phyloP scores from a whole-genome alignment of 75 land plant genomes.

The Isoetes taiwanensis region DNA sequence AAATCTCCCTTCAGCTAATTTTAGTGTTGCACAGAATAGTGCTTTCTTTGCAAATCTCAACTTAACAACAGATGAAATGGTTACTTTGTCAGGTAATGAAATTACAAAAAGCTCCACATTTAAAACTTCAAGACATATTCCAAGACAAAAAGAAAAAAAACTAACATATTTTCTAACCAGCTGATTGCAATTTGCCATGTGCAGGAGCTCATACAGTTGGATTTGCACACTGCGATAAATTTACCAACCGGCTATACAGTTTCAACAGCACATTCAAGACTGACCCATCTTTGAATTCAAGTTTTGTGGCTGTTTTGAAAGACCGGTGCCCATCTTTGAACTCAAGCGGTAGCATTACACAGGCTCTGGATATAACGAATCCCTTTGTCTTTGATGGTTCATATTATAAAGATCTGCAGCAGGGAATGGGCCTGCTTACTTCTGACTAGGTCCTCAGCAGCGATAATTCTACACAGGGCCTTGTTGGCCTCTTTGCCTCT shows the following conservation, averaged over 20 bases:
- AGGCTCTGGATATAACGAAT: background rate
- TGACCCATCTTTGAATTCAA: slow-evolving; percentile 40
- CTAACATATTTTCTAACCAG: no score
- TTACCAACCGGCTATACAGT: slow-evolving; percentile 36
- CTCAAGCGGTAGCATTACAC: no score
- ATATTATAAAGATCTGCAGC: background rate
- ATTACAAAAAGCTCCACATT: no score
- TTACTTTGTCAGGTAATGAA: background rate
- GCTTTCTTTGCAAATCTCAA: background rate
- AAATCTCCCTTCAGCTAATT: background rate
- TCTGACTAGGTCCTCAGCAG: background rate
- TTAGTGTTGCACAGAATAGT: background rate
- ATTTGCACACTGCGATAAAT: slow-evolving; percentile 26
- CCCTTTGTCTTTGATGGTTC: background rate
- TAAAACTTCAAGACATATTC: no score
- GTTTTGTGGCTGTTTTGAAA: no score
- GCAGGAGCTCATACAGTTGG: slow-evolving; percentile 47
- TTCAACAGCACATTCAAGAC: slow-evolving; percentile 19
- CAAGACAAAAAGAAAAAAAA: no score
- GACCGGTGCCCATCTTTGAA: no score
- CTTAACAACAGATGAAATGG: background rate
- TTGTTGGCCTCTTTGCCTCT: background rate
- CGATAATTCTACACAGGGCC: background rate
- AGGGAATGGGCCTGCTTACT: background rate
- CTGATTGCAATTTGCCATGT: no score